Percentiles rank a stretch among this genome's conserved stretches.
These are phyloP conservation scores for Ambrosia hybrid DNA, from an alignment of 140 eudicot genomes.

Conservation along the genomic window DNA sequence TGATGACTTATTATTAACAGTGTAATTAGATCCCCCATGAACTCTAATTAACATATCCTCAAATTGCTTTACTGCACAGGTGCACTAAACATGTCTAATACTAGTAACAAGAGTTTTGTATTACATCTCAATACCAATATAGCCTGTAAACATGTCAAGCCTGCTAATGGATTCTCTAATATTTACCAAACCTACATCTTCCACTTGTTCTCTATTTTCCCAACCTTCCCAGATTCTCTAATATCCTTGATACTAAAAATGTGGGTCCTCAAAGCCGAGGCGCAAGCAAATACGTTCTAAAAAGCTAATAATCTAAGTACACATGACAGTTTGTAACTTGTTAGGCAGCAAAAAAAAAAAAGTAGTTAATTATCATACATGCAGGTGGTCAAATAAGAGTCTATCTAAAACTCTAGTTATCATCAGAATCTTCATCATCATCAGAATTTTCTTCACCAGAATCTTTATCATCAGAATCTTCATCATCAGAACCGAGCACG, in stretches of 20 bases:
- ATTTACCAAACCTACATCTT: background rate
- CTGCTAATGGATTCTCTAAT: too few relatives aligned
- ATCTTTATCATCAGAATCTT: too few relatives aligned
- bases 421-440: background rate
- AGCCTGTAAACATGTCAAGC: too few relatives aligned
- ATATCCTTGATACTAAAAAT: background rate
- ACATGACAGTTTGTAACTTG: background rate
- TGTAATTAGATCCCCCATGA: too few relatives aligned
- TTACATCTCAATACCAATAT: background rate
- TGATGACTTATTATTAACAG: too few relatives aligned
- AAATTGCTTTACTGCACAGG: too few relatives aligned
- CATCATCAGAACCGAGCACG: background rate
- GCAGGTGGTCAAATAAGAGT: background rate
- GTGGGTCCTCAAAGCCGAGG: background rate
- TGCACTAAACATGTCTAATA: background rate
- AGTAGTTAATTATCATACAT: background rate
- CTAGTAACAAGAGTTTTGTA: background rate
- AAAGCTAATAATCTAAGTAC: background rate
- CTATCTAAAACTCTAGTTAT: background rate
- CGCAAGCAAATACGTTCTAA: background rate
- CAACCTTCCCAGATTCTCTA: constrained; percentile 1
- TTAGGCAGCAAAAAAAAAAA: background rate
- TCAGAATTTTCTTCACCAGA: too few relatives aligned
- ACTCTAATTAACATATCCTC: too few relatives aligned
- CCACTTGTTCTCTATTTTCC: background rate